Evolutionary conservation across 441 rosid species (phyloP), one percentile per base, ranked within the genome.

Genomic region (Syzygium syzygioides): DNA sequence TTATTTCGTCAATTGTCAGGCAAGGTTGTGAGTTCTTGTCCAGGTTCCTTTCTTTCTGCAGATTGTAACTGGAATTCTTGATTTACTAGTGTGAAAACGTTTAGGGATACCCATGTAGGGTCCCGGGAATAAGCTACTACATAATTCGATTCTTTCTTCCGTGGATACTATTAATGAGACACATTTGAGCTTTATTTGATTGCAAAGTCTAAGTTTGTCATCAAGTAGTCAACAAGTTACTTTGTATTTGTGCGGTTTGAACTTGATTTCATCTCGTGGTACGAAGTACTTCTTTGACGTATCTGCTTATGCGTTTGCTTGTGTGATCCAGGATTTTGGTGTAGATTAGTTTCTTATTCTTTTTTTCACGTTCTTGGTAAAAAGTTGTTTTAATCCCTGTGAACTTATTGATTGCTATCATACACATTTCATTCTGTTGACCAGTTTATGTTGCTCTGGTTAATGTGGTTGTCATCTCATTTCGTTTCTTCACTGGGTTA

Each of bases 51-150:
- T 91, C 91, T 90, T 90, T 91, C 92, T 90, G 93, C 95, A 94
- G 95, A 92, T 94, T 94, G 98, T 95, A 94, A 84, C 92, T 86
- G 94, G 93, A 93, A 90, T 92, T 93, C 85, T 90, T 91, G 91
- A 91, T 93, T 92, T 88, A 93, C 89, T 92, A 94, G 96, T 92
- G 96, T 93, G 98, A 93, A 94, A 92, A 93, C 89, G 92, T 93
- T 85, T 79, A 89, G 93, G 96, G 91, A 91, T 92, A 93, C 96
- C 96, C 95, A 94, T 90, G 90, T 94, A 96, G 97, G 95, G 97
- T 92, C 92, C 93, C 91, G 87, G 71, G 92, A 94, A 94, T 94
- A 95, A 95, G 95, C 94, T 91, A 88, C 88, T 57, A 88, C 91
- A 90, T 90, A 89, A 88, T 91, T 90, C 90, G 60, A 91, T 93